Percentiles rank a stretch among this genome's conserved stretches.
These are phyloP conservation scores for Colletotrichum cordylinicola DNA, from an alignment of 2,329 filamentous ascomycete genomes.

Conservation along the genomic window DNA sequence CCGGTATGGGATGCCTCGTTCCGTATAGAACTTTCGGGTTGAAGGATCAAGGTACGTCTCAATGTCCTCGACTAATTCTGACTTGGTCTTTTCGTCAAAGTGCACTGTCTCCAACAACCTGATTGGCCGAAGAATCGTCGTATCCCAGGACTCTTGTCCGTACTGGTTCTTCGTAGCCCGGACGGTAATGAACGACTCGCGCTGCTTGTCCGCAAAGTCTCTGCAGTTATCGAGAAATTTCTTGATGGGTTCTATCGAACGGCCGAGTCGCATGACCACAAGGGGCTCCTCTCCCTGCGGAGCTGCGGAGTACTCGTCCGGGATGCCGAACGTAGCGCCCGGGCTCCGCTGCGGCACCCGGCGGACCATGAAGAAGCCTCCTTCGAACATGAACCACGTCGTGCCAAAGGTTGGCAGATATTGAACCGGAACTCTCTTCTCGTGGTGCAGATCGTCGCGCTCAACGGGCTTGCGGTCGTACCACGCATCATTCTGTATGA, in stretches of 20 bases:
- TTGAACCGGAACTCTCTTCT: slow-evolving; percentile 39
- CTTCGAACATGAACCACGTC: slow-evolving; percentile 39
- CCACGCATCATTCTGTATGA: slow-evolving; percentile 35
- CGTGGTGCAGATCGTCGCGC: slow-evolving; percentile 35
- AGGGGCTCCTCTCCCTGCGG: slow-evolving; percentile 42
- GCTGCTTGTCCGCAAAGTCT: slow-evolving; percentile 37
- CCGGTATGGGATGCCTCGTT: slow-evolving; percentile 76
- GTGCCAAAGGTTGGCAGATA: slow-evolving; percentile 43
- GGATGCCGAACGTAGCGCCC: slow-evolving; percentile 17
- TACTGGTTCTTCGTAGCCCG: slow-evolving; percentile 32
- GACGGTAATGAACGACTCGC: slow-evolving; percentile 40
- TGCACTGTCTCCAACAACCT: slow-evolving; percentile 37
- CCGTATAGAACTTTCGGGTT: slow-evolving; percentile 69
- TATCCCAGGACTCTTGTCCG: slow-evolving; percentile 36
- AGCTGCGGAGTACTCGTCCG: slow-evolving; percentile 37
- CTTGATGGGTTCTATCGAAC: slow-evolving; percentile 36
- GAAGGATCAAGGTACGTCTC: slow-evolving; percentile 67
- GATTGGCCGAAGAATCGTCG: slow-evolving; percentile 34
- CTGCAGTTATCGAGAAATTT: slow-evolving; percentile 33
- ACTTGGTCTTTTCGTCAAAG: slow-evolving; percentile 51
- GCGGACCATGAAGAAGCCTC: slow-evolving; percentile 40
- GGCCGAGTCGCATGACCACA: slow-evolving; percentile 43
- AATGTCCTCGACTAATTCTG: slow-evolving; percentile 72
- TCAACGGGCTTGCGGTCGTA: slow-evolving; percentile 30
- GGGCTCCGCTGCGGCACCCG: slow-evolving; percentile 28